These are phyloP conservation scores for Pterocarpus macrocarpus DNA, from an alignment of 306 rosid species.

Conservation along the genomic window DNA sequence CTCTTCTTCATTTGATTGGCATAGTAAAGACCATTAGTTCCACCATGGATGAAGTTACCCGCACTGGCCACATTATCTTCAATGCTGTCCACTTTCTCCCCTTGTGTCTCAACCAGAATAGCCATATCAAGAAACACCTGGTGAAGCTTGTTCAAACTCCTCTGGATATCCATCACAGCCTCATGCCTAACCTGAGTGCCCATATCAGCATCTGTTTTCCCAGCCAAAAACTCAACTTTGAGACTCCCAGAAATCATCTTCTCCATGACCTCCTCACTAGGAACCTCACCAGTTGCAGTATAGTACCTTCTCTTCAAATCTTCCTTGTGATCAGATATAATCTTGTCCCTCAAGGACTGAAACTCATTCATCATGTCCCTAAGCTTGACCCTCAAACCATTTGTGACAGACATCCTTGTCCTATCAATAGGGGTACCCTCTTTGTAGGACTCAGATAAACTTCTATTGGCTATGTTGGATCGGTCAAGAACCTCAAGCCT, in stretches of 20 bases:
- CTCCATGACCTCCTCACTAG: conserved; percentile 75
- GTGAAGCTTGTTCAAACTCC: conserved; percentile 89
- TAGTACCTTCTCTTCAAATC: conserved; percentile 83
- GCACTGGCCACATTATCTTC: conserved; percentile 86
- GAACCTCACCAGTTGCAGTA: conserved; percentile 65
- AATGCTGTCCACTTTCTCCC: conserved; percentile 78
- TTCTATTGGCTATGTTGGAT: conserved; percentile 70
- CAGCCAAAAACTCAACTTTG: conserved; percentile 70
- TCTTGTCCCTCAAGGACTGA: conserved; percentile 72
- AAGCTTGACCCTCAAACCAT: conserved; percentile 80
- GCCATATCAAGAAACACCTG: conserved; percentile 98
- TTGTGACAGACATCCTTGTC: conserved; percentile 74
- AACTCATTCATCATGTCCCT: conserved; percentile 83
- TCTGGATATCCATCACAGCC: conserved; percentile 80
- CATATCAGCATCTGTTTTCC: conserved; percentile 70
- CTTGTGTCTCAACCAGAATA: conserved; percentile 85
- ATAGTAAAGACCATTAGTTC: conserved; percentile 74
- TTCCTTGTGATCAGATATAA: conserved; percentile 77
- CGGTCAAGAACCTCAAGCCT: conserved; percentile 71
- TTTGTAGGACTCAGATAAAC: conserved; percentile 55
- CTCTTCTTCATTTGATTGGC: conserved; percentile 77
- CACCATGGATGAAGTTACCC: conserved; percentile 72
- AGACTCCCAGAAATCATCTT: conserved; percentile 70
- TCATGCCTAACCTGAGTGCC: conserved; percentile 75
- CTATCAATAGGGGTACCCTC: conserved; percentile 75